These are phyloP conservation scores for Zoysia pacifica DNA, from an alignment of 176 grass and related monocot species.

Conservation along the genomic window DNA sequence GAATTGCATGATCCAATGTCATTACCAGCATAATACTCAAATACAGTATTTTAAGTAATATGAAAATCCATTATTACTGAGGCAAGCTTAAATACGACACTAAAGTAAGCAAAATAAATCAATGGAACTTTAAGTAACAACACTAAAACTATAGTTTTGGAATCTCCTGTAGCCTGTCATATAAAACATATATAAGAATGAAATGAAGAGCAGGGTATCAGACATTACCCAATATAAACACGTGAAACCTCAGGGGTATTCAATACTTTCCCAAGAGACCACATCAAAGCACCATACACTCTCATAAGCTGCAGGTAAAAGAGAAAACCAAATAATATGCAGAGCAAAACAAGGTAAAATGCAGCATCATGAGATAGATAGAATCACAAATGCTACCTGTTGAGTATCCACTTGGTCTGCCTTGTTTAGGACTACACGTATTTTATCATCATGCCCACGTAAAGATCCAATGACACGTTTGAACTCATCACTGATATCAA, in stretches of 20 bases:
- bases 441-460: conserved; percentile 93
- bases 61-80: conserved; percentile 2
- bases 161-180: not conserved
- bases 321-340: conserved; percentile 6
- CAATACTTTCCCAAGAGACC: conserved; percentile 98
- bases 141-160: conserved; percentile 27
- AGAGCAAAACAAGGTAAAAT: conserved; percentile 22
- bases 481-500: conserved; percentile 93
- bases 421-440: conserved; percentile 91
- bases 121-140: conserved; percentile 4
- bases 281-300: conserved; percentile 98
- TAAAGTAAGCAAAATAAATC: not conserved
- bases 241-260: conserved; percentile 94
- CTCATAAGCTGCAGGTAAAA: conserved; percentile 83
- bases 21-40: conserved; percentile 19
- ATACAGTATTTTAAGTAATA: not conserved
- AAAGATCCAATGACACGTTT: conserved; percentile 84
- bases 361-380: conserved; percentile 18
- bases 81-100: not conserved
- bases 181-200: conserved; percentile 5
- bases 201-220: conserved; percentile 26
- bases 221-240: conserved; percentile 92
- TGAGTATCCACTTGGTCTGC: conserved; percentile 95
- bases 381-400: conserved; percentile 50
- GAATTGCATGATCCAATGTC: not conserved